A percentile compares a stretch with the other conserved stretches of the same genome.
Evolutionary conservation across 1,284 basidiomycete species (phyloP).

Genomic region (Leccinum solheimii): DNA sequence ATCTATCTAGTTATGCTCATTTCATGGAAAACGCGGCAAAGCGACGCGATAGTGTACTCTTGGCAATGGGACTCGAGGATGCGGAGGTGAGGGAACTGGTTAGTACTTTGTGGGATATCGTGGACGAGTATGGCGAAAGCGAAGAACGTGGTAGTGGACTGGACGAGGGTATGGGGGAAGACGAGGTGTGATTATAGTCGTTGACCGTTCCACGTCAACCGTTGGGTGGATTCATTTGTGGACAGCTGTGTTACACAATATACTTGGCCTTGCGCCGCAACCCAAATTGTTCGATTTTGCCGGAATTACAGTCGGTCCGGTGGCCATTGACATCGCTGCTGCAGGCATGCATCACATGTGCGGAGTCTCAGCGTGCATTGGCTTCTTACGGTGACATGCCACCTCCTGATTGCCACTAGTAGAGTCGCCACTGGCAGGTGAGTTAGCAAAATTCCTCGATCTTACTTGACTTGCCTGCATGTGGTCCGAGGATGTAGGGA

Average conservation of each 20-base stretch:
- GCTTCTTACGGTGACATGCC: background rate
- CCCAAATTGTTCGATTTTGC: background rate
- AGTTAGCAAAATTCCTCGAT: background rate
- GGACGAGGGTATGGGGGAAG: slow-evolving; percentile 29
- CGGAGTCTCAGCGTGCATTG: background rate
- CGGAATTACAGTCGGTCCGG: background rate
- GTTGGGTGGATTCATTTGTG: background rate
- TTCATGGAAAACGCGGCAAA: slow-evolving; percentile 41
- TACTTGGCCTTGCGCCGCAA: background rate
- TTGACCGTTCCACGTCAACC: background rate
- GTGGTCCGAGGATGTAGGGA: background rate
- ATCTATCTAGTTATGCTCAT: slow-evolving; percentile 46
- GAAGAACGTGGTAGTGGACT: slow-evolving; percentile 15
- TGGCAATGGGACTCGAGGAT: slow-evolving; percentile 39
- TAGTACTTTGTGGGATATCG: slow-evolving; percentile 52
- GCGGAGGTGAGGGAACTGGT: slow-evolving; percentile 55
- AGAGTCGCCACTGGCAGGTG: background rate
- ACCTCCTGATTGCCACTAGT: background rate
- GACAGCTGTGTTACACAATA: background rate
- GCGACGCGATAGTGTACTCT: slow-evolving; percentile 28
- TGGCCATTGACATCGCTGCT: background rate
- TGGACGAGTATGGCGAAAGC: slow-evolving; percentile 44
- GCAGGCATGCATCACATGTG: background rate
- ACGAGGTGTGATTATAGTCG: slow-evolving; percentile 24
- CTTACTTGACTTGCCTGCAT: background rate